Percentiles rank a stretch among this genome's conserved stretches.
phyloP scores from a whole-genome alignment of 331 rosid species.

The Quercus tomentella region DNA sequence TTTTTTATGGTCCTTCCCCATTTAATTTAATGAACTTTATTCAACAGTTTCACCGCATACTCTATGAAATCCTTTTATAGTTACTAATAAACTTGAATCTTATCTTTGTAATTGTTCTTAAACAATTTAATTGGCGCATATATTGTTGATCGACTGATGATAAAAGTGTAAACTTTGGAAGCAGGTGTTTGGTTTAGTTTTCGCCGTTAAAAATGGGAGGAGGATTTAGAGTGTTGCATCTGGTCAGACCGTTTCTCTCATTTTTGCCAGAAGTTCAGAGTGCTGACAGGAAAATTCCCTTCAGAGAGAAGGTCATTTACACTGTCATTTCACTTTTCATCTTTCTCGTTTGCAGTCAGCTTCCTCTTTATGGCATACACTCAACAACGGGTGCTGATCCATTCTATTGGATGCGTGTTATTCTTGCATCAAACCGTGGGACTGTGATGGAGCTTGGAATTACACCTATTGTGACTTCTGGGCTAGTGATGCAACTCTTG shows the following conservation, averaged over 20 bases:
- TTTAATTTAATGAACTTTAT: neutral
- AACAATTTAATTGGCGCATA: neutral
- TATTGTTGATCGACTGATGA: neutral
- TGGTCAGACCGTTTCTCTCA: slow-evolving; percentile 44
- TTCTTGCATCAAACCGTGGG: slow-evolving; percentile 53
- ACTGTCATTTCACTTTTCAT: slow-evolving; percentile 35
- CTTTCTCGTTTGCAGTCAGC: slow-evolving; percentile 53
- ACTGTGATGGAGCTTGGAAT: slow-evolving; percentile 62
- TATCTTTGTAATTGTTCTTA: neutral
- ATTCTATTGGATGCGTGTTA: slow-evolving; percentile 51
- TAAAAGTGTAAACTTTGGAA: neutral
- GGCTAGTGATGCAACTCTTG: slow-evolving; percentile 51
- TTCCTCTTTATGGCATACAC: slow-evolving; percentile 56
- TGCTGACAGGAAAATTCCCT: slow-evolving; percentile 39
- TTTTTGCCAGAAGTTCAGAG: slow-evolving; percentile 42
- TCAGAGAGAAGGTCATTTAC: slow-evolving; percentile 41
- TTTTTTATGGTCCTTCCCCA: neutral
- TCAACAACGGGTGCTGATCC: slow-evolving; percentile 46
- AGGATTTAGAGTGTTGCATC: slow-evolving; percentile 43
- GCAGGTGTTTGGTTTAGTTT: neutral
- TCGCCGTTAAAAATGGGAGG: slow-evolving; percentile 25
- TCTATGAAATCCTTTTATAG: neutral
- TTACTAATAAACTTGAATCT: neutral
- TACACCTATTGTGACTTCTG: slow-evolving; percentile 52
- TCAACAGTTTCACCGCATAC: neutral